phyloP scores from a whole-genome alignment of 2,329 filamentous ascomycete genomes.

The Calonectria ilicicola region DNA sequence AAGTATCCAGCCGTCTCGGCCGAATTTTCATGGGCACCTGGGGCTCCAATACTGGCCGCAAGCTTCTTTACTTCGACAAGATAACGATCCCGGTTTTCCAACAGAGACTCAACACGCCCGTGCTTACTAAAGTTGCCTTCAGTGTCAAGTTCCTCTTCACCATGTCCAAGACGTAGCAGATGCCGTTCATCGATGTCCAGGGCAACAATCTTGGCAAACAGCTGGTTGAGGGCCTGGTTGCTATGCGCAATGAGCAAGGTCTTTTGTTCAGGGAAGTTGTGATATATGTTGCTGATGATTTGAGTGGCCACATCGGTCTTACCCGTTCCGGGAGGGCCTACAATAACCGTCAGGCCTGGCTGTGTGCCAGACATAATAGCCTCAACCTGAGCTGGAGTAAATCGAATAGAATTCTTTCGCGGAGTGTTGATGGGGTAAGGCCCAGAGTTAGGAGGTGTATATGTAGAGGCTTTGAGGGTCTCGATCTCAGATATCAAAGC shows the following conservation, averaged over 20 bases:
- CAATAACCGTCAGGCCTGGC: conserved; percentile 91
- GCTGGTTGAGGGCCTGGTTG: conserved; percentile 96
- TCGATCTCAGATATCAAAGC: conserved; percentile 72
- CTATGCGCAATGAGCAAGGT: conserved; percentile 95
- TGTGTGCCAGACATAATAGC: conserved; percentile 95
- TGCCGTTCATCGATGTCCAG: conserved; percentile 97
- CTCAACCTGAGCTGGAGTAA: conserved; percentile 91
- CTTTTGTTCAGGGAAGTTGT: conserved; percentile 94
- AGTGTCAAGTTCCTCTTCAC: conserved; percentile 92
- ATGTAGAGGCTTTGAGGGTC: conserved; percentile 86
- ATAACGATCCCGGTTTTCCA: conserved; percentile 85
- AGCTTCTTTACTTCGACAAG: conserved; percentile 88
- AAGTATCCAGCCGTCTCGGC: conserved; percentile 98
- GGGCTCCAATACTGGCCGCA: conserved; percentile 84
- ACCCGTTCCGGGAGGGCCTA: conserved; percentile 95
- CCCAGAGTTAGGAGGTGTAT: conserved; percentile 87
- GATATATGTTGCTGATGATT: conserved; percentile 98
- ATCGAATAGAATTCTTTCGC: conserved; percentile 85
- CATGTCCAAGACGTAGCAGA: conserved; percentile 90
- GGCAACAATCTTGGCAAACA: conserved; percentile 98
- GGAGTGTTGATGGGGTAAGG: conserved; percentile 89
- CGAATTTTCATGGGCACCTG: conserved; percentile 94
- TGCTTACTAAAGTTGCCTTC: conserved; percentile 93
- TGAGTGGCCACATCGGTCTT: conserved; percentile 99
- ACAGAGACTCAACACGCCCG: conserved; percentile 93